phyloP scores from a whole-genome alignment of 2,329 filamentous ascomycete species.

The Hypoxylon sp. region DNA sequence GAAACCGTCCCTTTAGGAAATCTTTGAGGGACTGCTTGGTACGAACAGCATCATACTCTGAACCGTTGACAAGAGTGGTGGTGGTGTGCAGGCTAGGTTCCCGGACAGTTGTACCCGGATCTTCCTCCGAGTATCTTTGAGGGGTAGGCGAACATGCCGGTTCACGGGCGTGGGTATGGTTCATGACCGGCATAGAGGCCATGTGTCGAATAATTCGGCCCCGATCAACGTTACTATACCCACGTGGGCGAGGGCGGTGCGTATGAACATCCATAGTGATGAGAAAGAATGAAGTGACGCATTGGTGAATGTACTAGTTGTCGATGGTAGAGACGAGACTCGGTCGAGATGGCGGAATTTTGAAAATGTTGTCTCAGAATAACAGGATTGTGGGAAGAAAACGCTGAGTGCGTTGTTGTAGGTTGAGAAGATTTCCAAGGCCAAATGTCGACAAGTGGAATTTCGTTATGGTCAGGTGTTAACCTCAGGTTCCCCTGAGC shows the following conservation, averaged over 20 bases:
- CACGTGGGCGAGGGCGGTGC: background rate
- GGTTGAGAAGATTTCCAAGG: slow-evolving; percentile 4
- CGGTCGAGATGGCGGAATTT: background rate
- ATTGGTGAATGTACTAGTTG: slow-evolving; percentile 15
- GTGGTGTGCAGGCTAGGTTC: background rate
- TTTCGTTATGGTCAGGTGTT: background rate
- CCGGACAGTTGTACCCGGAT: background rate
- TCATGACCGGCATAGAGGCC: slow-evolving; percentile 37
- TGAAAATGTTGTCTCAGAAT: slow-evolving; percentile 3
- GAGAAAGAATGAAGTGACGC: slow-evolving; percentile 6
- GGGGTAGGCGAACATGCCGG: background rate
- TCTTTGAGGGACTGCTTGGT: slow-evolving; percentile 25
- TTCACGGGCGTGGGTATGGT: background rate
- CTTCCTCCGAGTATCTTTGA: slow-evolving; percentile 30
- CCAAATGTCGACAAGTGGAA: slow-evolving; percentile 1
- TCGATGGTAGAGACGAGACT: background rate
- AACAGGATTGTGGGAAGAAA: slow-evolving; percentile 9
- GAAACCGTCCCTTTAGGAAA: slow-evolving; percentile 21
- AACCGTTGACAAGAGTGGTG: slow-evolving; percentile 1
- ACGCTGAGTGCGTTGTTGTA: background rate
- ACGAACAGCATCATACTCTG: slow-evolving; percentile 8
- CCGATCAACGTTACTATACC: slow-evolving; percentile 2
- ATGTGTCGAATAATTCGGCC: slow-evolving; percentile 28
- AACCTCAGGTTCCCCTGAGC: background rate
- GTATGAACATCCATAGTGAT: slow-evolving; percentile 32